Base-by-base conservation (phyloP, 305 asterid species). In the Fraxinus nigra region DNA sequence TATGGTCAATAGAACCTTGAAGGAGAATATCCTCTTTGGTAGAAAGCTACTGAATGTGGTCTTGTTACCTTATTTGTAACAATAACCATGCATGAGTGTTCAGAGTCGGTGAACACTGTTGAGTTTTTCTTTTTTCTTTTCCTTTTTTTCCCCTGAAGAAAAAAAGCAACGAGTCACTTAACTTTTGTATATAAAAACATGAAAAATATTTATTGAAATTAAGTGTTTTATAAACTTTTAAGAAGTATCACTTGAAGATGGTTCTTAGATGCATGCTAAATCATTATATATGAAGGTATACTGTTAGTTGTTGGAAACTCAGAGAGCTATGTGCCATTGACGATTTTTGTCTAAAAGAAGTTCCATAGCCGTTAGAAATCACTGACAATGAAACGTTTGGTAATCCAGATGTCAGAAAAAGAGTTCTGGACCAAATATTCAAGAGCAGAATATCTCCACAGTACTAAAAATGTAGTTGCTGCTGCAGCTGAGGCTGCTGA, bases 401-500 rank as follows among this genome's bases (percentile, higher is more conserved):
- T 74, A 76, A 83, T 83, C 79, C 85, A 94, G 98, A 90, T 94
- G 97, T 83, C 93, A 70, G 97, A 93, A 83, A 90, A 87, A 85
- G 97, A 93, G 86, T 94, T 94, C 83, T 94, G 97, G 97, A 94
- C 97, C 86, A 94, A 94, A 86, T 94, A 93, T 82, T 93, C 95
- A 7, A 90, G 95, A 83, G 98, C 97, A 18, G 93, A 94, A 78
- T 92, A 92, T 81, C 94, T 92, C 76, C 97, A 94, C 87, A 92
- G 99, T 84, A 94, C 98, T 78, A 94, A 86, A 89, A 96, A 96
- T 86, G 94, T 92, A 82, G 92, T 90, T 80, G 98, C 97, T 73
- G 98, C 99, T 72, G 98, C 98, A 82, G 99, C 99, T 34, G 98
- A 94, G 93, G 99, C 98, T 87, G 98, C 98, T 87, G 97, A 91